Evolutionary conservation across 495 filamentous ascomycete species (phyloP).

Genomic region (Patellaria atrata): DNA sequence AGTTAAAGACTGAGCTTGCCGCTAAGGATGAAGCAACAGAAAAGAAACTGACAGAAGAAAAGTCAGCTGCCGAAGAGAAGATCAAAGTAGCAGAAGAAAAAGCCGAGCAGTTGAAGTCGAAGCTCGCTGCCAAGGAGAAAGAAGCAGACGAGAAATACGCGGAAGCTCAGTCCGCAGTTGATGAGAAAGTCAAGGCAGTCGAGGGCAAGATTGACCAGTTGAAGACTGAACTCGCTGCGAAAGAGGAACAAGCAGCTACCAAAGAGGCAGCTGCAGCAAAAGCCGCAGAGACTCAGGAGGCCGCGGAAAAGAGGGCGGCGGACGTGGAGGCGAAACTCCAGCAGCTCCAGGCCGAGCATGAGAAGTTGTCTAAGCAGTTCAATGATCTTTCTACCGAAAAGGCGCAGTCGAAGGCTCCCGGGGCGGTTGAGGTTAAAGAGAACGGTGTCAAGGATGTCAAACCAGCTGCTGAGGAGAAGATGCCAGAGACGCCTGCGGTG

Average conservation of each 20-base stretch:
- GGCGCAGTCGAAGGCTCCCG: no score
- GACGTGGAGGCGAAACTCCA: background rate
- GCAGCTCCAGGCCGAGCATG: no score
- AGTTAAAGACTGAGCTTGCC: no score
- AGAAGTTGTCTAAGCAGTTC: no score
- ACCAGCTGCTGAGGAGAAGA: constrained; percentile 2
- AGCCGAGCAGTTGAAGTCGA: constrained; percentile 1
- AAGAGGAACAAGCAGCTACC: background rate
- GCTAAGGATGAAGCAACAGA: constrained; percentile 1
- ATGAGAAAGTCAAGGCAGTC: background rate
- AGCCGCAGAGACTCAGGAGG: constrained; percentile 1
- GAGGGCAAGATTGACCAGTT: background rate
- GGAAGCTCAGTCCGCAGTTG: no score
- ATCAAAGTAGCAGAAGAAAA: background rate
- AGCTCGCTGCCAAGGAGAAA: constrained; percentile 6
- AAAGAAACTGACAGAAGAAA: constrained; percentile 2
- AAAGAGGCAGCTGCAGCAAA: no score
- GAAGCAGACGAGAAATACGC: background rate
- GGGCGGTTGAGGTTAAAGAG: constrained; percentile 1
- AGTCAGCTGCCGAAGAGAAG: constrained; percentile 4
- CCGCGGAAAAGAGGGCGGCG: background rate
- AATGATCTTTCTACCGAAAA: no score
- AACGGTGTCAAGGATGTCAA: constrained; percentile 3
- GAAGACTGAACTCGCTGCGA: constrained; percentile 5
- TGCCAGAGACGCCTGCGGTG: no score